These are phyloP conservation scores for Hypoxylon intermedium DNA, from an alignment of 495 filamentous ascomycete species.

Conservation along the genomic window DNA sequence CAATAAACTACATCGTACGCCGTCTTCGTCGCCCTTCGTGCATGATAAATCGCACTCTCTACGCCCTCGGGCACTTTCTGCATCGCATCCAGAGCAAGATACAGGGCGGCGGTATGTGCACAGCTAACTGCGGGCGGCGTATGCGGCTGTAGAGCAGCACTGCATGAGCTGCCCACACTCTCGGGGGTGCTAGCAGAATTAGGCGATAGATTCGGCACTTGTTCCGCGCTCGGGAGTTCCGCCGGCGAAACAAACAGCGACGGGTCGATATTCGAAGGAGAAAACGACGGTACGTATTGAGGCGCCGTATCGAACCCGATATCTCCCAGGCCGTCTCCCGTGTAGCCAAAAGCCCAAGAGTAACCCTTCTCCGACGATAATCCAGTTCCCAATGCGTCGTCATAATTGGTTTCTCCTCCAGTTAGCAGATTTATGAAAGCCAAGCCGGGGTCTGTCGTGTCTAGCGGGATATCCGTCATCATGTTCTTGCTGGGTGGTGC, in stretches of 20 bases:
- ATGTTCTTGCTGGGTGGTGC: constrained; percentile 30
- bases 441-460: constrained; percentile 33
- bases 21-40: constrained; percentile 63
- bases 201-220: constrained; percentile 32
- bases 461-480: constrained; percentile 35
- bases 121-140: constrained; percentile 32
- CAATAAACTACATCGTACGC: constrained; percentile 68
- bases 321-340: constrained; percentile 22
- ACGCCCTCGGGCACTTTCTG: constrained; percentile 53
- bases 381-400: constrained; percentile 7
- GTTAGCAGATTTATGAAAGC: constrained; percentile 30
- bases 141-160: not conserved
- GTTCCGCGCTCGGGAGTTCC: constrained; percentile 22
- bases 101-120: constrained; percentile 50
- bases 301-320: constrained; percentile 33
- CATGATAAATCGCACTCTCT: constrained; percentile 56
- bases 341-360: constrained; percentile 30
- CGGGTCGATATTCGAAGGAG: constrained; percentile 36
- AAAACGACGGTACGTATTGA: constrained; percentile 15
- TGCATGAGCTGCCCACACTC: constrained; percentile 20
- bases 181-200: constrained; percentile 37
- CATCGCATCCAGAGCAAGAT: constrained; percentile 55
- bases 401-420: constrained; percentile 18
- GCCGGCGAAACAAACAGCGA: constrained; percentile 22
- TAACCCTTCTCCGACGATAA: constrained; percentile 9